Evolutionary conservation across 2,329 filamentous ascomycete genomes (phyloP).

Genomic region (Cladosporium colombiae): DNA sequence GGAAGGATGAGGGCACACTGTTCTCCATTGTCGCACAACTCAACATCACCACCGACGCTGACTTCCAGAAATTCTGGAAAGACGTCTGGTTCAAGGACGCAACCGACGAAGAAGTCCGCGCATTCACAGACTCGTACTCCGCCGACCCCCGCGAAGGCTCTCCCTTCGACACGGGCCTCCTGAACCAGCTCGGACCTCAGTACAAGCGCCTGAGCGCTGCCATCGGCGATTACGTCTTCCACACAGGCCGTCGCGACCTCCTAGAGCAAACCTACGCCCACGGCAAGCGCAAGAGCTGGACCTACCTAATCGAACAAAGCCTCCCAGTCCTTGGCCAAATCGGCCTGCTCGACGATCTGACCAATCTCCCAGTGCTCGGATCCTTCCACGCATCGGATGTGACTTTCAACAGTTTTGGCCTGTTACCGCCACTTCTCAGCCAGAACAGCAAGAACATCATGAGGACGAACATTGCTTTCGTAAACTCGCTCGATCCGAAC

Average conservation of each 20-base stretch:
- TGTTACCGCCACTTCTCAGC: constrained; percentile 19
- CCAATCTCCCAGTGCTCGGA: constrained; percentile 21
- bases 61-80: constrained; percentile 26
- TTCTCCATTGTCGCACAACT: constrained; percentile 21
- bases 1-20: constrained; percentile 18
- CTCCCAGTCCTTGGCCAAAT: constrained; percentile 14
- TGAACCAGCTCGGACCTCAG: constrained; percentile 20
- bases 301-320: constrained; percentile 19
- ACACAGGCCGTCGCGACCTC: constrained; percentile 21
- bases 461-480: constrained; percentile 21
- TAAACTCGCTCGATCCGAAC: constrained; percentile 24
- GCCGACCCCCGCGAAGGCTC: constrained; percentile 17
- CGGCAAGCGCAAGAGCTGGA: constrained; percentile 18
- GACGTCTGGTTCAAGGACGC: constrained; percentile 23
- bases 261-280: constrained; percentile 12
- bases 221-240: constrained; percentile 25
- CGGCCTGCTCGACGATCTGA: constrained; percentile 16
- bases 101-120: constrained; percentile 22
- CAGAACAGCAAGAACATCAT: constrained; percentile 20
- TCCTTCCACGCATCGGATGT: constrained; percentile 26
- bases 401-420: constrained; percentile 23
- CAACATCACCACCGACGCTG: constrained; percentile 24
- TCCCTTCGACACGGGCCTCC: constrained; percentile 19
- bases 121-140: constrained; percentile 22
- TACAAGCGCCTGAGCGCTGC: constrained; percentile 24